phyloP scores from a whole-genome alignment of 2,329 filamentous ascomycete species.

The Leptographium flavum region DNA sequence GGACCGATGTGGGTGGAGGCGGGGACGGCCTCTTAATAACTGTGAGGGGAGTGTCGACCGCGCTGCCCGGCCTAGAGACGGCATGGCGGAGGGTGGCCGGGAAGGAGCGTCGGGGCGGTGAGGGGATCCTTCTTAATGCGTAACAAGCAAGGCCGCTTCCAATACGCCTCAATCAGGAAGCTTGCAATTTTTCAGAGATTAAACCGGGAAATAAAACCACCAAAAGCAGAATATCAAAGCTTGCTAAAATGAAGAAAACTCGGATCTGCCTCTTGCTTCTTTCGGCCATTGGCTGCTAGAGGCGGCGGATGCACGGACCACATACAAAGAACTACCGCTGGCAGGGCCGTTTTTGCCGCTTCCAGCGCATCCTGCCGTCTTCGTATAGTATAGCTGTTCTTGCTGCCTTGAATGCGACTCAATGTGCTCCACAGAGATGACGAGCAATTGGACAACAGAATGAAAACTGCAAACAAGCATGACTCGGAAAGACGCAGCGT shows the following conservation, averaged over 20 bases:
- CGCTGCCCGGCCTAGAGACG: conserved; percentile 5
- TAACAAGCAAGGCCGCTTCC: neutral
- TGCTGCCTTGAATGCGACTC: too few relatives aligned
- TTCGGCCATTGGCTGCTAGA: neutral
- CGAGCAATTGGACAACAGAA: too few relatives aligned
- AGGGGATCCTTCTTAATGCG: neutral
- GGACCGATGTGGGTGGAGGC: conserved; percentile 5
- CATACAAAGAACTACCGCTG: too few relatives aligned
- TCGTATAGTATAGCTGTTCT: too few relatives aligned
- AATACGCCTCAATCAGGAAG: neutral
- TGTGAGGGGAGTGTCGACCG: conserved; percentile 3
- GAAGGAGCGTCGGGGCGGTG: neutral
- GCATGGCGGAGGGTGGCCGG: neutral
- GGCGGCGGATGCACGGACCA: too few relatives aligned
- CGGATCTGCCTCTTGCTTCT: neutral
- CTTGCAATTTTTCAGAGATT: neutral
- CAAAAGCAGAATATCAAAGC: neutral
- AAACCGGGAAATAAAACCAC: neutral
- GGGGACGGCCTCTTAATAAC: conserved; percentile 6
- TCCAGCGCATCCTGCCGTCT: too few relatives aligned
- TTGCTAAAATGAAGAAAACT: neutral
- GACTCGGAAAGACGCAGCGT: too few relatives aligned
- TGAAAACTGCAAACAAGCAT: too few relatives aligned
- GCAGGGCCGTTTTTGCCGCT: too few relatives aligned
- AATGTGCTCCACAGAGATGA: too few relatives aligned